Evolutionary conservation across 2,329 filamentous ascomycete genomes (phyloP).

Genomic region (Stachybotrys elegans): DNA sequence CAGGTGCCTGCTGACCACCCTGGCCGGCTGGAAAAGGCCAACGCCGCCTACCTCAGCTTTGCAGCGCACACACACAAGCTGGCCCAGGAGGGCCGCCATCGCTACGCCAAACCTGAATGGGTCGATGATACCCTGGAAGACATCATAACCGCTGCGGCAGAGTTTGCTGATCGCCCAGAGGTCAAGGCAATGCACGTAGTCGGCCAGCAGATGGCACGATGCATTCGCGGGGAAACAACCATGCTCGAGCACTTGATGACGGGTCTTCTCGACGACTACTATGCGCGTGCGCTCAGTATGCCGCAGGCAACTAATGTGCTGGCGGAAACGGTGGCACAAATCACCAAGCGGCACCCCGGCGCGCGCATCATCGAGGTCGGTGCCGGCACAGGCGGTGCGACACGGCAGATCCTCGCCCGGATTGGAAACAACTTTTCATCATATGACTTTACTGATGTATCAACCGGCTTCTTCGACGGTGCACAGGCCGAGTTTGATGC

Average conservation of each 20-base stretch:
- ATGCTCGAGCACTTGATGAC: neutral
- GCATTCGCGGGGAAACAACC: neutral
- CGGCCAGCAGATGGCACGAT: neutral
- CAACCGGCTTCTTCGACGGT: neutral
- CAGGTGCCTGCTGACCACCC: neutral
- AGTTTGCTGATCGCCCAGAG: neutral
- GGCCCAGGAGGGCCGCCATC: neutral
- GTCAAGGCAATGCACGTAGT: neutral
- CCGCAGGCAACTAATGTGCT: neutral
- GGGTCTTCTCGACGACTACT: neutral
- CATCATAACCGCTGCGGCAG: neutral
- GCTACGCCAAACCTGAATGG: neutral
- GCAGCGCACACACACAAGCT: neutral
- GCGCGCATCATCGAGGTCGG: constrained; percentile 8
- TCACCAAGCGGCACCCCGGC: constrained; percentile 7
- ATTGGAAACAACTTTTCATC: constrained; percentile 4
- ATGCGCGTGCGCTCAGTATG: neutral
- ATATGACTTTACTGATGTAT: neutral
- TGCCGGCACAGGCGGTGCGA: constrained; percentile 6
- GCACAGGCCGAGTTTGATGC: neutral
- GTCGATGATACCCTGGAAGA: neutral
- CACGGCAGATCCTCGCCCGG: constrained; percentile 4
- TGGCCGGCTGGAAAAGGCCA: neutral
- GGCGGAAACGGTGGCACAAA: constrained; percentile 4
- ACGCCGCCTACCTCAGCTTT: neutral